Conservation (phyloP, 176 grass and related monocot genomes). For the Bothriochloa decipiens region DNA sequence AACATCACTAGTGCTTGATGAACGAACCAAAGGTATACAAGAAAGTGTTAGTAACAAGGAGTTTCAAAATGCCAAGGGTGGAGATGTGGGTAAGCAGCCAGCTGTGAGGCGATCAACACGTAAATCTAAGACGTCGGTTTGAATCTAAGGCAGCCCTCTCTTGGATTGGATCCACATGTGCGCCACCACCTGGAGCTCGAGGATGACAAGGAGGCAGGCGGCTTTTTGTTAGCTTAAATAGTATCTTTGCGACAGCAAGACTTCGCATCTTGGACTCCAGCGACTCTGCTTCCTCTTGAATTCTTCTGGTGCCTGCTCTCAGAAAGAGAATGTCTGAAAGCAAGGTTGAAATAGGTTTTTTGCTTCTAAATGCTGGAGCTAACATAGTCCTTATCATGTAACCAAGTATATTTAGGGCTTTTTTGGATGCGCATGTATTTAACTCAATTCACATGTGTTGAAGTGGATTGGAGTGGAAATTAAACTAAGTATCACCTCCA, state of each 20-base stretch:
- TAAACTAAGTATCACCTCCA: no score
- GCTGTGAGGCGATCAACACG: slow-evolving; percentile 4
- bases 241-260: neutral
- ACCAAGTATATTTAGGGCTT: neutral
- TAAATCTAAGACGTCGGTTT: neutral
- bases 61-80: neutral
- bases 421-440: no score
- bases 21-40: neutral
- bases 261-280: neutral
- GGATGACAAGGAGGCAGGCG: neutral
- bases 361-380: neutral
- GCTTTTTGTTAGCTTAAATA: slow-evolving; percentile 11
- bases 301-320: slow-evolving; percentile 7
- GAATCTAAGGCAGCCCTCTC: neutral
- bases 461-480: no score
- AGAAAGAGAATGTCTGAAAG: neutral
- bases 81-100: slow-evolving; percentile 18
- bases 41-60: neutral
- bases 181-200: no score
- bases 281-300: neutral
- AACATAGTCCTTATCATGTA: neutral
- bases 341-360: neutral
- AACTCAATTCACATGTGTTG: no score
- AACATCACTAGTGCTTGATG: neutral
- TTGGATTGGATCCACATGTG: no score